Conservation (phyloP, 352 stramenopile species). For the Phytopythium cucurbitacearum region DNA sequence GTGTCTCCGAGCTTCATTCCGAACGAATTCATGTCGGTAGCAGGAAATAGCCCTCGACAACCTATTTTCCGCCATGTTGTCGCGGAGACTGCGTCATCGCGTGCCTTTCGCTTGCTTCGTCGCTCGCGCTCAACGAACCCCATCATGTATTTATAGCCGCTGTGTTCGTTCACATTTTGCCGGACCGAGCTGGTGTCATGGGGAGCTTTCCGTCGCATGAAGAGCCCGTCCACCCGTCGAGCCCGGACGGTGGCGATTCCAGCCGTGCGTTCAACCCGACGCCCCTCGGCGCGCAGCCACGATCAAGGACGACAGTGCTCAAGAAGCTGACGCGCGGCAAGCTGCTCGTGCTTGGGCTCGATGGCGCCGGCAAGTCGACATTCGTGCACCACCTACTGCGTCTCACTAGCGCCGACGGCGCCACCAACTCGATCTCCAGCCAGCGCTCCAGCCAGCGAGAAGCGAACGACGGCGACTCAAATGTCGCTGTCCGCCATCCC, state of each 20-base stretch:
- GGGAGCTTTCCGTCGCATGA: constrained; percentile 41
- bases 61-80: no score
- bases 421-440: neutral
- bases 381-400: constrained; percentile 38
- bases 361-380: constrained; percentile 58
- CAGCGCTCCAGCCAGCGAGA: constrained; percentile 3
- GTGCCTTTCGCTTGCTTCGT: no score
- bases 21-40: no score
- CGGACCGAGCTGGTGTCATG: constrained; percentile 11
- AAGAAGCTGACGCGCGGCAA: constrained; percentile 40
- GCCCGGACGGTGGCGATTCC: constrained; percentile 1
- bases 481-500: constrained; percentile 10
- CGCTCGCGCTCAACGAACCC: no score
- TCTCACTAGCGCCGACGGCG: constrained; percentile 18
- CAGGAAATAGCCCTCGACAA: no score
- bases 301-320: constrained; percentile 8
- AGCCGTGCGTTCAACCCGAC: neutral
- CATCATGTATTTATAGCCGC: no score
- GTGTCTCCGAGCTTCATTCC: no score
- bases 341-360: constrained; percentile 45
- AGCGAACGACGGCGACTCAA: constrained; percentile 8
- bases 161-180: neutral
- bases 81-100: no score
- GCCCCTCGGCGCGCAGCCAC: constrained; percentile 11
- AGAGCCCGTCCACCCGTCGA: constrained; percentile 10